Evolutionary conservation across 306 rosid species (phyloP).

Genomic region (Chamaecrista fasciculata): DNA sequence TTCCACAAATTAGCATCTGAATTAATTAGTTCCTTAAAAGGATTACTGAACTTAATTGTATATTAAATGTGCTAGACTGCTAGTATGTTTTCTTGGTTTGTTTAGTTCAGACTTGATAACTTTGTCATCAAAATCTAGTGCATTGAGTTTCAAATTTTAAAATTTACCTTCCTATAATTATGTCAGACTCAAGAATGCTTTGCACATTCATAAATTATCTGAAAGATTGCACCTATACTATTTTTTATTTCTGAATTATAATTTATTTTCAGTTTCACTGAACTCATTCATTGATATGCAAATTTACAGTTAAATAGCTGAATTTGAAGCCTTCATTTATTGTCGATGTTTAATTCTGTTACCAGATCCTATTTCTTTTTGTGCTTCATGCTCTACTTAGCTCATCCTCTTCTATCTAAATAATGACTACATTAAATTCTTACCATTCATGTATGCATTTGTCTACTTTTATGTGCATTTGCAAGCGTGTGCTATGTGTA

Average conservation of each 20-base stretch:
- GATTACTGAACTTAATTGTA: conserved; percentile 6
- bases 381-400: neutral
- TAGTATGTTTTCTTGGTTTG: conserved; percentile 3
- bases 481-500: conserved; percentile 2
- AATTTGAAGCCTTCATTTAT: neutral
- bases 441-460: conserved; percentile 7
- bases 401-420: neutral
- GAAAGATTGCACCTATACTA: conserved; percentile 2
- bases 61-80: conserved; percentile 21
- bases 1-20: conserved; percentile 2
- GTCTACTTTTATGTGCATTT: conserved; percentile 7
- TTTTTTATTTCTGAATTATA: neutral
- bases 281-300: conserved; percentile 3
- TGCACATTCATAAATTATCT: neutral
- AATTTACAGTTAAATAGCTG: neutral
- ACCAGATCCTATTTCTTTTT: neutral
- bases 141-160: neutral
- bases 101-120: neutral
- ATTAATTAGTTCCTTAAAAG: neutral
- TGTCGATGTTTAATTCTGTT: conserved; percentile 11
- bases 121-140: neutral
- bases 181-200: conserved; percentile 3
- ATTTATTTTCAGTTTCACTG: neutral
- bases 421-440: neutral
- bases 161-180: neutral